Evolutionary conservation across 73 alveolate species (phyloP).

Genomic region (Urostyla sp.): DNA sequence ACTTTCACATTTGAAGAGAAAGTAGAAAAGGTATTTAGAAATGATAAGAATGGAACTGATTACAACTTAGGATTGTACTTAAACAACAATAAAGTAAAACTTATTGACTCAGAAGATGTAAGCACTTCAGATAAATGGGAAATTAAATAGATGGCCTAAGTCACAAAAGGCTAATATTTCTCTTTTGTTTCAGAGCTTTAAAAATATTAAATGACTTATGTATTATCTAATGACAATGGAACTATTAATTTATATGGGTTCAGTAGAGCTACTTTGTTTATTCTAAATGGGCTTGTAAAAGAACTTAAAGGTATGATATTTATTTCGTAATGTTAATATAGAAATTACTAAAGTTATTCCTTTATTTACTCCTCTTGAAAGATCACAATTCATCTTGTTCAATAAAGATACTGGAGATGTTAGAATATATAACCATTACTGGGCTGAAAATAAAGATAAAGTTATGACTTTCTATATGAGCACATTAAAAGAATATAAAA

Average conservation of each 20-base stretch:
- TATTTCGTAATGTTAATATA: too few species aligned
- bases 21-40: constrained; percentile 35
- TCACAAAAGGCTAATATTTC: constrained; percentile 1
- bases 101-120: constrained; percentile 28
- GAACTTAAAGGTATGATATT: constrained; percentile 8
- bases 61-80: constrained; percentile 34
- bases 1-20: constrained; percentile 36
- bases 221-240: constrained; percentile 22
- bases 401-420: constrained; percentile 40
- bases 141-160: constrained; percentile 10
- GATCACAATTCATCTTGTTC: constrained; percentile 35
- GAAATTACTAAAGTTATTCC: constrained; percentile 23
- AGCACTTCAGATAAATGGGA: constrained; percentile 29
- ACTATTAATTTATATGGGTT: constrained; percentile 42
- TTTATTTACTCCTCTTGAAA: constrained; percentile 34
- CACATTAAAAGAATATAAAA: neutral
- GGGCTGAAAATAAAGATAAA: constrained; percentile 29
- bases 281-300: constrained; percentile 3
- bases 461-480: constrained; percentile 26
- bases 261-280: constrained; percentile 34
- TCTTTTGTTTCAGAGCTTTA: constrained; percentile 23
- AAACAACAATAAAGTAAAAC: constrained; percentile 23
- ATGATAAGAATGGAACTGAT: constrained; percentile 24
- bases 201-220: constrained; percentile 14
- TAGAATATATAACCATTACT: constrained; percentile 39